Base-by-base conservation (phyloP, 2,329 filamentous ascomycete species). In the Chrysoporthe puriensis region DNA sequence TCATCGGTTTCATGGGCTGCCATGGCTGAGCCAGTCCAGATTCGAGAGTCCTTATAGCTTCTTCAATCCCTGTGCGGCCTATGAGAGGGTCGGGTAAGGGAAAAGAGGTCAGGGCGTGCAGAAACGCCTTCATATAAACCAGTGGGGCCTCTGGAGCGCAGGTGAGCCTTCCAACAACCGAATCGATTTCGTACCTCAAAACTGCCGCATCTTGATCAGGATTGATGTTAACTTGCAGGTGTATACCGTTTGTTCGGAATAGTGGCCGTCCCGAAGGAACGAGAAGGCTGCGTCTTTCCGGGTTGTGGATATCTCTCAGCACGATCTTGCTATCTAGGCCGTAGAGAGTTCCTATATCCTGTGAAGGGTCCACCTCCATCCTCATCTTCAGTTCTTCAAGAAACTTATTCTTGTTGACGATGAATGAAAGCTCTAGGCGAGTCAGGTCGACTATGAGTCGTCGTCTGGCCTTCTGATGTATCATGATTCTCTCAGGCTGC, bases 71-170 rank as follows among this genome's bases (percentile, higher is more conserved):
- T 0, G 87, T 91, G 0, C 82, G 79, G 0, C 81, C 77, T 0
- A 88, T 91, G 0, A 91, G 78, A 0, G 79, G 76, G 72, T 91
- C 90, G 0, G 86, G 83, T 0, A 91, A 46, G 0, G 83, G 72
- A 43, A 84, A 86, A 0, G 88, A 89, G 0, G 89, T 91, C 4
- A 83, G 76, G 0, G 88, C 89, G 72, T 92, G 89, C 0, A 88
- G 74, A 4, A 83, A 75, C 0, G 87, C 88, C 71, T 88, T 90
- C 1, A 78, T 78, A 66, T 88, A 89, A 0, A 88, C 76, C 0
- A 88, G 75, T 0, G 74, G 73, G 0, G 86, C 85, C 58, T 91
- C 88, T 0, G 85, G 77, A 0, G 88, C 80, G 48, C 87, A 90
- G 2, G 85, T 81, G 0, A 92, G 74, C 0, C 86, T 81, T 0